Evolutionary conservation across 1,284 basidiomycete species (phyloP).

Genomic region (Trichosporon inkin): DNA sequence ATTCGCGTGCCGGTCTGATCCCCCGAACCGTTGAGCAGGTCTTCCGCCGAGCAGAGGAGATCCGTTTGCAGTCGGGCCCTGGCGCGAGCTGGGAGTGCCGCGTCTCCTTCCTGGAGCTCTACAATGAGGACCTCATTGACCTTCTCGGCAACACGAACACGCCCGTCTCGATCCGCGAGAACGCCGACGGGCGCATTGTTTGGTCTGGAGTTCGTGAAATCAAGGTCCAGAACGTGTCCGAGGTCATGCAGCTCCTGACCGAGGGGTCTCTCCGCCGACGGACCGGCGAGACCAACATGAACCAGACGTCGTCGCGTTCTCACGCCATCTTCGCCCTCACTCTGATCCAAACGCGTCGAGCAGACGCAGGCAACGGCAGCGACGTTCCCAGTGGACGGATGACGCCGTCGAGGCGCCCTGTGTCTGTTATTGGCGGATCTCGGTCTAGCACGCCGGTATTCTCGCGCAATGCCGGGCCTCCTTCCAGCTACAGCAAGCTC

Average conservation of each 20-base stretch:
- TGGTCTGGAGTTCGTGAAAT: slow-evolving; percentile 94
- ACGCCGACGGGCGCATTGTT: slow-evolving; percentile 92
- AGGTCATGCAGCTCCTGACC: slow-evolving; percentile 88
- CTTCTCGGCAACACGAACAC: slow-evolving; percentile 65
- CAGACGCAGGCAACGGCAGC: slow-evolving; percentile 16
- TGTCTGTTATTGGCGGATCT: slow-evolving; percentile 19
- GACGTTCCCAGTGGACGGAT: slow-evolving; percentile 9
- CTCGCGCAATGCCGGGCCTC: slow-evolving; percentile 12
- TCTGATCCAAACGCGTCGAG: slow-evolving; percentile 62
- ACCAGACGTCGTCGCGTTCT: slow-evolving; percentile 92
- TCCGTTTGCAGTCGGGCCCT: slow-evolving; percentile 68
- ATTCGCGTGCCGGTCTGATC: slow-evolving; percentile 68
- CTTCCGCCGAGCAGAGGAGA: slow-evolving; percentile 70
- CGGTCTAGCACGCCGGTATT: slow-evolving; percentile 24
- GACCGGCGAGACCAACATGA: slow-evolving; percentile 98
- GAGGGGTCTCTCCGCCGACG: slow-evolving; percentile 84
- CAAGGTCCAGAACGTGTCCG: slow-evolving; percentile 69
- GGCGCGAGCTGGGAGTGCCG: slow-evolving; percentile 58
- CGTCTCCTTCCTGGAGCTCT: slow-evolving; percentile 87
- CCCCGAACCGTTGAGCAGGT: slow-evolving; percentile 91
- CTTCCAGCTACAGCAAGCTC: slow-evolving; percentile 22
- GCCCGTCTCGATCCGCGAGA: slow-evolving; percentile 92
- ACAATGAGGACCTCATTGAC: slow-evolving; percentile 96
- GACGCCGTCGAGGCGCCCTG: slow-evolving; percentile 26
- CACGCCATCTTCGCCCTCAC: slow-evolving; percentile 98